Evolutionary conservation across 2,329 filamentous ascomycete species (phyloP).

Genomic region (Fusarium protoensiforme): DNA sequence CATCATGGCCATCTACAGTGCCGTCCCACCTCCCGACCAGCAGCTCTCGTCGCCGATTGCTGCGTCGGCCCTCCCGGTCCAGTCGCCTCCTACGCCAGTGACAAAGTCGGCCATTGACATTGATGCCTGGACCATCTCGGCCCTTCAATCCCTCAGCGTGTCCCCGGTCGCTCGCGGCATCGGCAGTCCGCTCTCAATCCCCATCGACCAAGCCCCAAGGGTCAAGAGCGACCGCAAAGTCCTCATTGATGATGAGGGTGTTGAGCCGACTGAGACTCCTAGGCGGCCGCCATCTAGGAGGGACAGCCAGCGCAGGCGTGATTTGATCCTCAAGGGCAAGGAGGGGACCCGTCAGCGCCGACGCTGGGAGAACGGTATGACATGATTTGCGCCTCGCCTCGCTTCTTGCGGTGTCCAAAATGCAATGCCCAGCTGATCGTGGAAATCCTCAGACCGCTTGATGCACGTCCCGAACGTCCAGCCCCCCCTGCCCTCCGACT

Average conservation of each 20-base stretch:
- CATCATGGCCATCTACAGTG: conserved; percentile 64
- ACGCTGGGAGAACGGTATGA: conserved; percentile 92
- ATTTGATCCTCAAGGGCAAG: conserved; percentile 86
- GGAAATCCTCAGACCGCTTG: conserved; percentile 74
- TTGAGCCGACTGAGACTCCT: conserved; percentile 47
- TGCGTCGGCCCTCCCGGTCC: conserved; percentile 28
- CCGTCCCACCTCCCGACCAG: conserved; percentile 60
- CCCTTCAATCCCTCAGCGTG: conserved; percentile 66
- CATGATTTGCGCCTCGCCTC: neutral
- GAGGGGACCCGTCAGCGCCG: conserved; percentile 88
- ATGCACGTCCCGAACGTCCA: conserved; percentile 87
- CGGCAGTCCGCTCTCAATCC: conserved; percentile 76
- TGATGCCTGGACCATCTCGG: conserved; percentile 73
- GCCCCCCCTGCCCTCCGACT: conserved; percentile 85
- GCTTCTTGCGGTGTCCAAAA: neutral
- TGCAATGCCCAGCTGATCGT: conserved; percentile 23
- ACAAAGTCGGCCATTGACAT: conserved; percentile 61
- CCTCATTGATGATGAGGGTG: conserved; percentile 26
- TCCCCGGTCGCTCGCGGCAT: conserved; percentile 68
- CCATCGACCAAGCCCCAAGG: conserved; percentile 69
- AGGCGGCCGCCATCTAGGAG: conserved; percentile 59
- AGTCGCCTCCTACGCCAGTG: conserved; percentile 39
- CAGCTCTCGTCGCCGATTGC: conserved; percentile 35
- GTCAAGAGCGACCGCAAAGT: conserved; percentile 35
- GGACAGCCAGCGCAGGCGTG: conserved; percentile 71